phyloP scores from a whole-genome alignment of 2,329 filamentous ascomycete species.

The Phialophora macrospora region DNA sequence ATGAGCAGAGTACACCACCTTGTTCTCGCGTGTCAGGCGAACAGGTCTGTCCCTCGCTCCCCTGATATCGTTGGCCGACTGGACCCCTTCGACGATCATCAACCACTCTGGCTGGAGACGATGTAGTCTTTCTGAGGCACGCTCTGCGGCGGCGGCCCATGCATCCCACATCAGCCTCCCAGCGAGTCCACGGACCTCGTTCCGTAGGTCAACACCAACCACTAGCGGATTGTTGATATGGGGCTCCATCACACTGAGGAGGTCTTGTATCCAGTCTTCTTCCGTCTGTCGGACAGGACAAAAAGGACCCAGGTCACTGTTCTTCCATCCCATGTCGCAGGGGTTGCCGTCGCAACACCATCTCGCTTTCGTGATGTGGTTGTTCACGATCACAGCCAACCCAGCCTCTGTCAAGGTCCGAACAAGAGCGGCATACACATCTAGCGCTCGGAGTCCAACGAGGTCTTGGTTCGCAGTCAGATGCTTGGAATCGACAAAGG shows the following conservation, averaged over 20 bases:
- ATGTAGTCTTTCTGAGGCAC: slow-evolving; percentile 65
- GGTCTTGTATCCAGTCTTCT: slow-evolving; percentile 68
- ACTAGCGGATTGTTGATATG: slow-evolving; percentile 65
- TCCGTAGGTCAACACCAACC: slow-evolving; percentile 69
- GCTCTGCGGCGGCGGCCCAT: slow-evolving; percentile 69
- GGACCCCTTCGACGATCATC: slow-evolving; percentile 70
- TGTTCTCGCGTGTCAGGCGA: slow-evolving; percentile 59
- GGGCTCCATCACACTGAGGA: slow-evolving; percentile 67
- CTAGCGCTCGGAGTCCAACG: slow-evolving; percentile 61
- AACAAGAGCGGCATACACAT: slow-evolving; percentile 65
- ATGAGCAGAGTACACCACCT: slow-evolving; percentile 70
- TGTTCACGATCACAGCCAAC: slow-evolving; percentile 69
- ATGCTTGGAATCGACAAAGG: slow-evolving; percentile 56
- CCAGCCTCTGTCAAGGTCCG: slow-evolving; percentile 65
- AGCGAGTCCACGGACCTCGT: slow-evolving; percentile 71
- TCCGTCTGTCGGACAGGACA: slow-evolving; percentile 68
- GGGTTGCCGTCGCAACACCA: slow-evolving; percentile 73
- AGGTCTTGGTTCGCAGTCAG: slow-evolving; percentile 67
- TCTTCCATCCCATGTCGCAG: slow-evolving; percentile 70
- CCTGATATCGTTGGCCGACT: slow-evolving; percentile 68
- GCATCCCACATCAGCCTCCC: slow-evolving; percentile 69
- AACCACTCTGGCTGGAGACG: slow-evolving; percentile 67
- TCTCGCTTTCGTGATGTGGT: slow-evolving; percentile 70
- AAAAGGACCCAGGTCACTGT: slow-evolving; percentile 64
- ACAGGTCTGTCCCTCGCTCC: slow-evolving; percentile 63